These are phyloP conservation scores for Diversispora epigaea DNA, from an alignment of 192 early-diverging fungal species.

Conservation along the genomic window DNA sequence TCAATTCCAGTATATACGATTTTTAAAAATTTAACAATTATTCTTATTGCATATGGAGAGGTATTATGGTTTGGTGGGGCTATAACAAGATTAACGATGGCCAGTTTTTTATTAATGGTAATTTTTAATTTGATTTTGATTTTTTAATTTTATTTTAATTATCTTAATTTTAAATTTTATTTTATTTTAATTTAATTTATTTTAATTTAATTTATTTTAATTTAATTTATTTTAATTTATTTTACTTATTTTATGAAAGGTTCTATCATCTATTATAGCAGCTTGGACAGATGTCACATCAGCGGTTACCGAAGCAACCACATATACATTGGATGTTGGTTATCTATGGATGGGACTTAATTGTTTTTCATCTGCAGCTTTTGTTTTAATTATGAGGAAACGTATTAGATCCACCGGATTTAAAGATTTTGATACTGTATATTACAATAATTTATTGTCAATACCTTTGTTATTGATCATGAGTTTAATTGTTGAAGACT, in stretches of 20 bases:
- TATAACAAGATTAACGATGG: constrained; percentile 79
- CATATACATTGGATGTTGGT: constrained; percentile 45
- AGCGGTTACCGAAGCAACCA: constrained; percentile 15
- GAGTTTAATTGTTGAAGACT: constrained; percentile 70
- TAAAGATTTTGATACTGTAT: constrained; percentile 98
- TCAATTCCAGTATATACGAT: constrained; percentile 94
- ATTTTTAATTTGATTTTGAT: too few relatives aligned
- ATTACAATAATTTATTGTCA: constrained; percentile 93
- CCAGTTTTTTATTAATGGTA: constrained; percentile 82
- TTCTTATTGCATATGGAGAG: constrained; percentile 94
- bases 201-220: constrained; percentile 1
- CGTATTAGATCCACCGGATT: constrained; percentile 87
- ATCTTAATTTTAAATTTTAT: not conserved
- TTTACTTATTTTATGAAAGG: constrained; percentile 44
- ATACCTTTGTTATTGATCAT: constrained; percentile 74
- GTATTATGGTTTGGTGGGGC: constrained; percentile 76
- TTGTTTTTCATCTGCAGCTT: constrained; percentile 86
- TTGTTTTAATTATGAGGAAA: constrained; percentile 88
- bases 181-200: not conserved
- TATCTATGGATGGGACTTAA: constrained; percentile 92
- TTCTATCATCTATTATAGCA: constrained; percentile 83
- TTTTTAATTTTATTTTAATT: not conserved
- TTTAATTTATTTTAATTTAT: too few relatives aligned
- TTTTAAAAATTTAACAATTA: constrained; percentile 99
- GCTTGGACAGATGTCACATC: constrained; percentile 74